These are phyloP conservation scores for Pouteria glomerata DNA, from an alignment of 148 eudicot genomes.

Conservation along the genomic window DNA sequence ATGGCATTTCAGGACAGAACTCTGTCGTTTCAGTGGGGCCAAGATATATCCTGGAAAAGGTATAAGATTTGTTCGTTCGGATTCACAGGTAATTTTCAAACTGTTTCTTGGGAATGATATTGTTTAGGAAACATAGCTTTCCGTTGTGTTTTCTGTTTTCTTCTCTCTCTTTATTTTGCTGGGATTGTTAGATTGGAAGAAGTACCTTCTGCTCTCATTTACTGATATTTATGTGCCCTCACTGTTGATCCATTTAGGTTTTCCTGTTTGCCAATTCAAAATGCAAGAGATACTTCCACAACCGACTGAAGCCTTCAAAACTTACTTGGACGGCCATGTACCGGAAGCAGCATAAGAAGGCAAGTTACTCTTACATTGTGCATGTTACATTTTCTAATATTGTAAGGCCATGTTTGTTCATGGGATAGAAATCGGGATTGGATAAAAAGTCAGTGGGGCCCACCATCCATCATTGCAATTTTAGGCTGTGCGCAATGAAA, in stretches of 20 bases:
- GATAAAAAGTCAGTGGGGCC: too few species aligned
- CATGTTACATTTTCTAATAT: neutral
- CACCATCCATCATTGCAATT: too few species aligned
- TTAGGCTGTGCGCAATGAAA: too few species aligned
- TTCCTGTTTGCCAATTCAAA: conserved; percentile 34
- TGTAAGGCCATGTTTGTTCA: too few species aligned
- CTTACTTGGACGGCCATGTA: conserved; percentile 37
- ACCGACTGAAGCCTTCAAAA: conserved; percentile 39
- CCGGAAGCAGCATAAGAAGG: conserved; percentile 34
- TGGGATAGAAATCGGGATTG: too few species aligned
- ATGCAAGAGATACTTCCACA: conserved; percentile 50
- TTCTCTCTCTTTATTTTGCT: neutral
- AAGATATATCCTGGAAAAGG: conserved; percentile 36
- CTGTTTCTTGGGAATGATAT: neutral
- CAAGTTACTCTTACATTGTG: neutral
- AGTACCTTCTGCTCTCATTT: neutral
- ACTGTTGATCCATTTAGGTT: conserved; percentile 11
- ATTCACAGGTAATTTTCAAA: conserved; percentile 19
- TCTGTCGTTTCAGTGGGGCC: conserved; percentile 34
- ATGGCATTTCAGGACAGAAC: conserved; percentile 13
- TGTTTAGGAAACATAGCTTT: too few species aligned
- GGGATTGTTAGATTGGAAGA: neutral
- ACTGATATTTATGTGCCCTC: neutral
- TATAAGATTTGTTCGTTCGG: conserved; percentile 32
- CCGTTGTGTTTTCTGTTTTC: neutral